A percentile compares a stretch with the other conserved stretches of the same genome.
phyloP scores from a whole-genome alignment of 441 rosid genomes.

The Erodium texanum region DNA sequence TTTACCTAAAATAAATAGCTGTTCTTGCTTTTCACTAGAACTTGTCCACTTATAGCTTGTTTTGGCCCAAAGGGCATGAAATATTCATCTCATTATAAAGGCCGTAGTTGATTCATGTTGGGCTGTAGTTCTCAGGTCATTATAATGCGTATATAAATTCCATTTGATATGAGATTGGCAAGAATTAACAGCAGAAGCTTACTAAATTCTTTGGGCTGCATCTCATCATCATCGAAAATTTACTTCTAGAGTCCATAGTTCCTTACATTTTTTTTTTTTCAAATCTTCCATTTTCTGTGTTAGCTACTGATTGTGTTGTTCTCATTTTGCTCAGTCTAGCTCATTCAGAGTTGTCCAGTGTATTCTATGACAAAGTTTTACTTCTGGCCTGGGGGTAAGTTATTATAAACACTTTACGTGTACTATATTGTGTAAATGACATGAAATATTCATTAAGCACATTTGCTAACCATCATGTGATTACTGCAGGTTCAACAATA shows the following conservation, averaged over 20 bases:
- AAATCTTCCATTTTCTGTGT: too few relatives aligned
- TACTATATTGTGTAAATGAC: constrained; percentile 6
- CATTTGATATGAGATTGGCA: neutral
- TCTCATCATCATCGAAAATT: neutral
- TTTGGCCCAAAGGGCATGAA: neutral
- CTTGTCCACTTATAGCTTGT: neutral
- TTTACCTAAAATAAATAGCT: neutral
- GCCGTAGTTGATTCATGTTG: neutral
- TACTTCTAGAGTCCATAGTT: neutral
- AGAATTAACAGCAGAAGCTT: neutral
- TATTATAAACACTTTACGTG: neutral
- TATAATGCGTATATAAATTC: neutral
- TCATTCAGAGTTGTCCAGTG: constrained; percentile 85
- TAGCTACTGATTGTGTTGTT: neutral
- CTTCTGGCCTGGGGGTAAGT: constrained; percentile 81
- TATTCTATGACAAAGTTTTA: constrained; percentile 94
- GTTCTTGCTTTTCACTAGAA: constrained; percentile 1
- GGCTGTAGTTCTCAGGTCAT: constrained; percentile 1
- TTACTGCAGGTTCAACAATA: constrained; percentile 58
- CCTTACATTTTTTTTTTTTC: too few relatives aligned
- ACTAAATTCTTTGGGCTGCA: neutral
- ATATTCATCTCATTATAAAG: neutral
- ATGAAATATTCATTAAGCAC: constrained; percentile 1
- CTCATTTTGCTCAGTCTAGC: constrained; percentile 54
- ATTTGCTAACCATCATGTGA: neutral